phyloP scores from a whole-genome alignment of 805 yeast species.

The Suhomyces pyralidae region DNA sequence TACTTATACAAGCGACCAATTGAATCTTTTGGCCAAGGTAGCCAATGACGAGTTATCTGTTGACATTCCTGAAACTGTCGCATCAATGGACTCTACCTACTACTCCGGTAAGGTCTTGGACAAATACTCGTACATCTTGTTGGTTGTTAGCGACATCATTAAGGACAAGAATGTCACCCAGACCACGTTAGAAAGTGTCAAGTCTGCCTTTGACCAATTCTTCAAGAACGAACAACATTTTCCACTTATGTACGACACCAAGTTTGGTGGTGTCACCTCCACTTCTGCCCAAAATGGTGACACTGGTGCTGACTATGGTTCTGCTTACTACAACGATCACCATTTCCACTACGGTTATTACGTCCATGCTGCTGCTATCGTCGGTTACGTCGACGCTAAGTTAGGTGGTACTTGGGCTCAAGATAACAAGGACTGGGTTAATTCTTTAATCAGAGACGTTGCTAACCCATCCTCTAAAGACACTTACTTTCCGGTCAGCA shows the following conservation, averaged over 20 bases:
- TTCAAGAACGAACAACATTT: conserved; percentile 40
- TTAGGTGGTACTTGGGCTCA: conserved; percentile 54
- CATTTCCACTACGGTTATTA: conserved; percentile 87
- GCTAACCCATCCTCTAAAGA: conserved; percentile 21
- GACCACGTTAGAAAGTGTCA: conserved; percentile 32
- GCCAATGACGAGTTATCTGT: conserved; percentile 48
- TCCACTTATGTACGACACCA: conserved; percentile 56
- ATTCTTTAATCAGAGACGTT: conserved; percentile 22
- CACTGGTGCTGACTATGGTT: conserved; percentile 58
- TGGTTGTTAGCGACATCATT: conserved; percentile 49
- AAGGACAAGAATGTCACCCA: conserved; percentile 39
- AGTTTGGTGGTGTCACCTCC: conserved; percentile 55
- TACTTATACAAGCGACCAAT: conserved; percentile 42
- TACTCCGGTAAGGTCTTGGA: conserved; percentile 53
- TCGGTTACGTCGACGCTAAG: conserved; percentile 60
- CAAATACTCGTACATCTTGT: conserved; percentile 55
- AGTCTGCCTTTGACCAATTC: conserved; percentile 44
- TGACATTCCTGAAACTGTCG: conserved; percentile 43
- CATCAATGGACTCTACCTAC: conserved; percentile 42
- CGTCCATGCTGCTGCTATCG: conserved; percentile 77
- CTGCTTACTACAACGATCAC: conserved; percentile 79
- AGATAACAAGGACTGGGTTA: conserved; percentile 21
- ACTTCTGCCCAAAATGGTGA: conserved; percentile 46
- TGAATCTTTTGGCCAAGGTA: conserved; percentile 40
- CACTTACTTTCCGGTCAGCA: conserved; percentile 19